phyloP scores from a whole-genome alignment of 2,329 filamentous ascomycete genomes.

The Penicillium sclerotigenum region DNA sequence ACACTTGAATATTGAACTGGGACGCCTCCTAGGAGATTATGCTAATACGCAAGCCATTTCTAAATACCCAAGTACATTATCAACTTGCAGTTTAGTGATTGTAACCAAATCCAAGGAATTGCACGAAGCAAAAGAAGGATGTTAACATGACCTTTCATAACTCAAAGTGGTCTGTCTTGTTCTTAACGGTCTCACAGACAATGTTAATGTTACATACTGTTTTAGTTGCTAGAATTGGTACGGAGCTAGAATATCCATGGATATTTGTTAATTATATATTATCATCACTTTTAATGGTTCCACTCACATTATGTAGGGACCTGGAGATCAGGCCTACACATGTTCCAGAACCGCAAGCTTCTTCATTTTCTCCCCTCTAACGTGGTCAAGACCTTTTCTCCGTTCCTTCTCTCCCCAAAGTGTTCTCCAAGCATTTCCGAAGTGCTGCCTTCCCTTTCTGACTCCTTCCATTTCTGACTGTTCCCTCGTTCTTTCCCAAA shows the following conservation, averaged over 20 bases:
- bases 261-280: neutral
- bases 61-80: neutral
- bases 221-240: neutral
- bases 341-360: neutral
- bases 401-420: too few relatives aligned
- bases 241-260: neutral
- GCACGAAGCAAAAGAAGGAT: neutral
- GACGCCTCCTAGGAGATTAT: neutral
- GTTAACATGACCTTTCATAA: neutral
- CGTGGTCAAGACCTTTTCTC: neutral
- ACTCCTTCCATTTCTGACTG: neutral
- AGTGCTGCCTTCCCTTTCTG: neutral
- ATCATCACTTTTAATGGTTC: neutral
- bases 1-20: constrained; percentile 59
- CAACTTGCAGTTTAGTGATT: too few relatives aligned
- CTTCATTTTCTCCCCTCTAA: neutral
- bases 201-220: neutral
- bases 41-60: neutral
- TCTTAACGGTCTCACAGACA: neutral
- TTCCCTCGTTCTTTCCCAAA: neutral
- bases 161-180: neutral
- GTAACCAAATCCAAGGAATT: neutral
- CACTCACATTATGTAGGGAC: neutral
- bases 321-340: neutral
- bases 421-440: neutral